phyloP scores from a whole-genome alignment of 2,329 filamentous ascomycete genomes.

The Alternaria sp. region DNA sequence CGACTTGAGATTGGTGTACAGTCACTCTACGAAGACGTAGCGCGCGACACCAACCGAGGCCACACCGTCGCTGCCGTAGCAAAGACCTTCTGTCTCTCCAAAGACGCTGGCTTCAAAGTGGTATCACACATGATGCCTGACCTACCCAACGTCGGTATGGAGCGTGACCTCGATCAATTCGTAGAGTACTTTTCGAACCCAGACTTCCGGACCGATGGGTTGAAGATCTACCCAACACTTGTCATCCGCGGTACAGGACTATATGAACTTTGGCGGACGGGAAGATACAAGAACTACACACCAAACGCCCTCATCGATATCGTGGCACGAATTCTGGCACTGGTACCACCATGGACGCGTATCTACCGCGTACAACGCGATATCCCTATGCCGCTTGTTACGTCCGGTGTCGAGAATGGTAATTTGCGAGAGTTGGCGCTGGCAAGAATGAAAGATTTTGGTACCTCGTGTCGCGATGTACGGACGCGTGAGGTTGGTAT shows the following conservation, averaged over 20 bases:
- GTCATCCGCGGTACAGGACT: constrained; percentile 96
- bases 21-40: constrained; percentile 96
- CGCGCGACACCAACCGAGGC: constrained; percentile 95
- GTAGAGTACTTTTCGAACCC: constrained; percentile 98
- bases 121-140: constrained; percentile 99
- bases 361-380: constrained; percentile 99
- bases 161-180: constrained; percentile 96
- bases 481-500: constrained; percentile 96
- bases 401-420: constrained; percentile 96
- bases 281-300: constrained; percentile 97
- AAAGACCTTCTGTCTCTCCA: constrained; percentile 95
- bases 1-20: constrained; percentile 94
- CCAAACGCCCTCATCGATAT: constrained; percentile 96
- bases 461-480: constrained; percentile 95
- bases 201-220: constrained; percentile 91
- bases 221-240: constrained; percentile 98
- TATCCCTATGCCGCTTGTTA: constrained; percentile 99
- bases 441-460: constrained; percentile 99
- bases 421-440: constrained; percentile 93
- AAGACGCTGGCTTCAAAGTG: constrained; percentile 98
- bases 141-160: constrained; percentile 96
- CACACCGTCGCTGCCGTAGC: constrained; percentile 96
- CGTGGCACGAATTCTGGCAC: constrained; percentile 91
- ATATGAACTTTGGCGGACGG: constrained; percentile 97
- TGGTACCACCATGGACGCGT: constrained; percentile 96